Percentiles rank a stretch among this genome's conserved stretches.
phyloP scores from a whole-genome alignment of 2,329 filamentous ascomycete species.

The Sporothrix brasiliensis region DNA sequence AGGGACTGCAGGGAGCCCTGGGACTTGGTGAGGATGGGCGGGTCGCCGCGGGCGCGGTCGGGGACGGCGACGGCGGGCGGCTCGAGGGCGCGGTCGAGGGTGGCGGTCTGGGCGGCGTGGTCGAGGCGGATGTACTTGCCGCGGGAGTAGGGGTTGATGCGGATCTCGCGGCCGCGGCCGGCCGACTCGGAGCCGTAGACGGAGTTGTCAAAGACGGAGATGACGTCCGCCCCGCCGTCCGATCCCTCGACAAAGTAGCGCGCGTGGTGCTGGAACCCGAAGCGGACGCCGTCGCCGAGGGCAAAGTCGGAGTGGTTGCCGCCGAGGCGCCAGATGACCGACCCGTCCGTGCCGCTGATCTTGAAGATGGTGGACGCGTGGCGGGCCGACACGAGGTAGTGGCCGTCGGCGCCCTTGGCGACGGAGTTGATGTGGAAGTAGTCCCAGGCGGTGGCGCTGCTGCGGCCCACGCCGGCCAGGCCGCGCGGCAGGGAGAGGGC shows the following conservation, averaged over 20 bases:
- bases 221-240: conserved; percentile 34
- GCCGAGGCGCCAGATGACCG: conserved; percentile 52
- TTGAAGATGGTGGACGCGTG: conserved; percentile 48
- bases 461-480: conserved; percentile 42
- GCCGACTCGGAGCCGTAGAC: conserved; percentile 48
- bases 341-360: conserved; percentile 49
- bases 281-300: conserved; percentile 40
- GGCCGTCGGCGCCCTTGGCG: conserved; percentile 49
- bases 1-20: conserved; percentile 58
- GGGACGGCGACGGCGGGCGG: conserved; percentile 43
- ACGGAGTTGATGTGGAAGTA: conserved; percentile 58
- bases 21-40: conserved; percentile 34
- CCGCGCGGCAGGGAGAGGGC: conserved; percentile 50
- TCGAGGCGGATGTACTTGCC: conserved; percentile 53
- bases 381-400: conserved; percentile 53
- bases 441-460: conserved; percentile 47
- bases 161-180: conserved; percentile 38
- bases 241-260: conserved; percentile 44
- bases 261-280: conserved; percentile 54
- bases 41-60: background rate
- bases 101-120: conserved; percentile 48
- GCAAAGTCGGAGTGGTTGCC: conserved; percentile 50
- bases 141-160: conserved; percentile 42
- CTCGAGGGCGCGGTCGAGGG: conserved; percentile 51
- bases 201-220: conserved; percentile 57